Conservation (phyloP, 345 rosid genomes). For the Arabidopsis suecica region DNA sequence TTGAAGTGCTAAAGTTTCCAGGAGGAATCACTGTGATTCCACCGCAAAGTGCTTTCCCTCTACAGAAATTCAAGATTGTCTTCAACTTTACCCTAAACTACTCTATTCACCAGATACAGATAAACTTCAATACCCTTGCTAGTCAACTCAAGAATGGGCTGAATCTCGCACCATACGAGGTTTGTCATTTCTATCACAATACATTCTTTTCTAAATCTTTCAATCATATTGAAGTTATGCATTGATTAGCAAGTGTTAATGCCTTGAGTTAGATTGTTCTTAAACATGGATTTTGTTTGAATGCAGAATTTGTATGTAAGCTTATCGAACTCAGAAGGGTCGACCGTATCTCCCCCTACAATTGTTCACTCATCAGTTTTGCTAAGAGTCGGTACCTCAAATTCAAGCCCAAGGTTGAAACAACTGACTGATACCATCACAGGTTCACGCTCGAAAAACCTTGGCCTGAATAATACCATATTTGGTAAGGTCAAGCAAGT, state of each 20-base stretch:
- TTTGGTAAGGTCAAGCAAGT: conserved; percentile 95
- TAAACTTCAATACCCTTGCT: conserved; percentile 62
- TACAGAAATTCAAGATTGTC: conserved; percentile 75
- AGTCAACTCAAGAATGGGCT: conserved; percentile 78
- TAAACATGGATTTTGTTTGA: conserved; percentile 22
- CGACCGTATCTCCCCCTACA: conserved; percentile 75
- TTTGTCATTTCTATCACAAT: conserved; percentile 40
- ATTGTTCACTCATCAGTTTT: conserved; percentile 74
- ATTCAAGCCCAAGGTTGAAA: conserved; percentile 74
- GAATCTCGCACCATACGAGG: conserved; percentile 78
- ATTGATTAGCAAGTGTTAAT: conserved; percentile 5
- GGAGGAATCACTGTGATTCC: conserved; percentile 88
- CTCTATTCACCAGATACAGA: conserved; percentile 69
- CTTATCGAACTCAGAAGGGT: conserved; percentile 70
- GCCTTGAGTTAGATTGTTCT: conserved; percentile 15
- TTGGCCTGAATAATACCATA: conserved; percentile 78
- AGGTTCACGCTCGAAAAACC: conserved; percentile 74
- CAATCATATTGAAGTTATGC: neutral
- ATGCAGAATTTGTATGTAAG: conserved; percentile 79
- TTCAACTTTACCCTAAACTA: conserved; percentile 87
- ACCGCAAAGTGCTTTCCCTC: conserved; percentile 70
- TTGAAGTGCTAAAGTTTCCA: conserved; percentile 74
- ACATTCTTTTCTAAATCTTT: conserved; percentile 2
- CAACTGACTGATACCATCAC: conserved; percentile 85
- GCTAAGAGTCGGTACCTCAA: conserved; percentile 69